Evolutionary conservation across 2,329 filamentous ascomycete species (phyloP).

Genomic region (Zalaria sp.): DNA sequence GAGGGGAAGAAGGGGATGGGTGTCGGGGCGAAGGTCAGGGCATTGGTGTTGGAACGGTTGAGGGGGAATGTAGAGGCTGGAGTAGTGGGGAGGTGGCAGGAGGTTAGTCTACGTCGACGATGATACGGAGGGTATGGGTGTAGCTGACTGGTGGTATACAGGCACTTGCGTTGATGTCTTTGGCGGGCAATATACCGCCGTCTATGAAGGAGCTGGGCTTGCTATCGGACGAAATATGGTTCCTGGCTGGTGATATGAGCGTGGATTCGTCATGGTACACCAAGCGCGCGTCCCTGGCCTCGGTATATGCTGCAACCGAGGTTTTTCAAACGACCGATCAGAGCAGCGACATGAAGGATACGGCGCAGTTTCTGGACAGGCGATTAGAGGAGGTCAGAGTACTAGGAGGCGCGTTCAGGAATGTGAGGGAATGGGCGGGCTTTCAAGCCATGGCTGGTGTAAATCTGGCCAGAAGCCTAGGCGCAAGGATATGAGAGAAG

Average conservation of each 20-base stretch:
- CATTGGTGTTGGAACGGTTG: constrained; percentile 62
- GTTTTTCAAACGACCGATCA: constrained; percentile 88
- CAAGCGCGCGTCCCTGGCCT: constrained; percentile 47
- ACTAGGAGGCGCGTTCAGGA: constrained; percentile 47
- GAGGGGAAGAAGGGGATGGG: constrained; percentile 23
- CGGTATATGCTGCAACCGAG: constrained; percentile 60
- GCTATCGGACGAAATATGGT: constrained; percentile 87
- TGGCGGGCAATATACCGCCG: constrained; percentile 60
- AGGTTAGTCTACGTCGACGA: constrained; percentile 41
- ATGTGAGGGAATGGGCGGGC: constrained; percentile 61
- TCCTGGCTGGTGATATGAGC: constrained; percentile 64
- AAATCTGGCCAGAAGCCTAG: constrained; percentile 79
- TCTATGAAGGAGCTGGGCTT: constrained; percentile 67
- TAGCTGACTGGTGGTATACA: constrained; percentile 20
- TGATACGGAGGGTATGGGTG: neutral
- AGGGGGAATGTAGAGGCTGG: constrained; percentile 49
- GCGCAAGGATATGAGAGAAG: constrained; percentile 53
- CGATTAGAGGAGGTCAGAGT: constrained; percentile 56
- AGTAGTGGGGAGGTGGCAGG: constrained; percentile 69
- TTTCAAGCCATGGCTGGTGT: constrained; percentile 66
- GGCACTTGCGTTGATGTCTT: constrained; percentile 83
- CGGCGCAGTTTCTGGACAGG: constrained; percentile 64
- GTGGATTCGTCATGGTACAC: constrained; percentile 87
- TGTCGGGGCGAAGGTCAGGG: constrained; percentile 51
- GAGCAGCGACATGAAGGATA: constrained; percentile 59